Base-by-base conservation (phyloP, 129 eudicot genomes). In the Helichrysum umbraculigerum region DNA sequence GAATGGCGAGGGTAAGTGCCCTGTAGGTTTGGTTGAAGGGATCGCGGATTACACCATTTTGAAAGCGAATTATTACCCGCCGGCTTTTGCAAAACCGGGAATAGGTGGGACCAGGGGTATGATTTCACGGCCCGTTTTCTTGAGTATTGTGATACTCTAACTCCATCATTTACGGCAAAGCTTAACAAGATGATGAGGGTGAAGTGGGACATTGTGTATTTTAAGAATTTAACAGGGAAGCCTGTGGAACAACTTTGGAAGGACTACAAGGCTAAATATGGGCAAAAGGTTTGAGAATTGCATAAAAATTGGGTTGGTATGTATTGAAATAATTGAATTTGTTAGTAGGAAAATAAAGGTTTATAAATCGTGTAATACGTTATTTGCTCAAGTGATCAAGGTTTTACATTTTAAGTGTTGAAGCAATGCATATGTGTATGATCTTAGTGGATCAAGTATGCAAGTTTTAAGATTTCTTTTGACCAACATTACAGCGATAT, bases 1-100 rank as follows among this genome's bases (percentile, higher is more conserved):
- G 89, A 41, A 37, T 39, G 86, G 86, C 6, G 81, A 34, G 76
- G 50, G 77, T 57, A 52, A n/a, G 19, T 14, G 20, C 75, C 44
- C 81, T 76, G 3, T 2, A 51, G 51, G 10, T 59, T 78, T 34
- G 35, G 4, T 16, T 6, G 81, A 78, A 70, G 81, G 81, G 76
- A 29, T 78, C 39, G 81, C 81, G 1, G 80, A 76, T 76, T 76
- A 67, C 7, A 67, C 80, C 14, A 21, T 34, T 5, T 3, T 76
- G n/a, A 67, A 4, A 76, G 32, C 74, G 0, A 52, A 35, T 41
- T 37, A 51, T 2, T 14, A 15, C 30, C 67, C 28, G 2, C 35
- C 42, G 0, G 62, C 8, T 2, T 70, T 59, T 59, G 70, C 70
- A 29, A 28, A 59, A 4, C 59, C 33, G 2, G 76, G 81, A 0